These are phyloP conservation scores for Saururus chinensis DNA, from an alignment of 164 flowering plant genomes.

Conservation along the genomic window DNA sequence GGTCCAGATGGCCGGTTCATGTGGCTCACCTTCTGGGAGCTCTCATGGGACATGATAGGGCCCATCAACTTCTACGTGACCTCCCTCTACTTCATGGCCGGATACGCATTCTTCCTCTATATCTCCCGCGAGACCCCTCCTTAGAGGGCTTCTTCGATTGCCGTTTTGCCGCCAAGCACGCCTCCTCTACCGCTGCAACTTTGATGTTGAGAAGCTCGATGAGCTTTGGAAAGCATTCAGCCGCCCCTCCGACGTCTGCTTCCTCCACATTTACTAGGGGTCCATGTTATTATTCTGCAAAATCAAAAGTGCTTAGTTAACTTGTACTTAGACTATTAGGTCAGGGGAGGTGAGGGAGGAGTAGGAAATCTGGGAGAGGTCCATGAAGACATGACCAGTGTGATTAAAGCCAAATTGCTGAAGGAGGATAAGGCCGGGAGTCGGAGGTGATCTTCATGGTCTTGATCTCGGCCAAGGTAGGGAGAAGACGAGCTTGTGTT, in stretches of 20 bases:
- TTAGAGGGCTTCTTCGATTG: conserved; percentile 44
- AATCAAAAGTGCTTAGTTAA: no score
- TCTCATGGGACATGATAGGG: conserved; percentile 69
- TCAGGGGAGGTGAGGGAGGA: conserved; percentile 12
- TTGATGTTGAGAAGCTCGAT: conserved; percentile 34
- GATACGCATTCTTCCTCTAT: conserved; percentile 45
- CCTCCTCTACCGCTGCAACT: conserved; percentile 30
- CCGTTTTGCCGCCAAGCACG: conserved; percentile 36
- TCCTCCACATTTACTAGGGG: no score
- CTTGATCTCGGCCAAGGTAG: conserved; percentile 61
- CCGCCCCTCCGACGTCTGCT: no score
- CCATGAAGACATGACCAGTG: conserved; percentile 49
- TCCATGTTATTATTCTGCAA: no score
- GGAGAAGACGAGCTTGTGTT: no score
- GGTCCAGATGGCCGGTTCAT: conserved; percentile 42
- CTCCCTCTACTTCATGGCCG: conserved; percentile 38
- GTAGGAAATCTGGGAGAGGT: conserved; percentile 47
- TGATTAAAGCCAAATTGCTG: conserved; percentile 84
- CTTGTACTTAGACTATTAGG: no score
- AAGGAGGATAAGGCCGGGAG: conserved; percentile 61
- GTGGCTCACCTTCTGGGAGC: conserved; percentile 68
- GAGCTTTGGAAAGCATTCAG: conserved; percentile 35
- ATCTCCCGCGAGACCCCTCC: conserved; percentile 51
- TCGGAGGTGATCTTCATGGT: conserved; percentile 47
- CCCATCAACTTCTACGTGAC: conserved; percentile 56